phyloP scores from a whole-genome alignment of 139 green algal genomes.

The Pedinophyceae sp. region DNA sequence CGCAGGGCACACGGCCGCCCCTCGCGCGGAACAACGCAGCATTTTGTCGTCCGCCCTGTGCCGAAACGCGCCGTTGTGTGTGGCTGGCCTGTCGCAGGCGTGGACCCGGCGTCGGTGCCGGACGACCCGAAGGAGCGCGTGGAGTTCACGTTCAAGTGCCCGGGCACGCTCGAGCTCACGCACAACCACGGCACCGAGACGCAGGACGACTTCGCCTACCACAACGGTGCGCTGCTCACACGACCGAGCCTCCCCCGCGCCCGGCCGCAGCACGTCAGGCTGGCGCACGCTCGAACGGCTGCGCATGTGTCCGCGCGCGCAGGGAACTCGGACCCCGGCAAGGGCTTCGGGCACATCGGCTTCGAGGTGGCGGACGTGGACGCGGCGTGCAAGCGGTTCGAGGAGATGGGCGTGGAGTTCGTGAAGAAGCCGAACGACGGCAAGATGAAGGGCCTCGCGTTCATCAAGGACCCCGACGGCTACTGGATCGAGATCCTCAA shows the following conservation, averaged over 20 bases:
- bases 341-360: constrained; percentile 84
- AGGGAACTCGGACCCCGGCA: constrained; percentile 59
- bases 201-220: constrained; percentile 36
- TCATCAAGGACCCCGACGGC: constrained; percentile 56
- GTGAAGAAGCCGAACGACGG: constrained; percentile 76
- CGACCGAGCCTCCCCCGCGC: too few relatives aligned
- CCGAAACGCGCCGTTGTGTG: background rate
- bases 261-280: too few relatives aligned
- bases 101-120: background rate
- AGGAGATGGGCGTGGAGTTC: constrained; percentile 72
- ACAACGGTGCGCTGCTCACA: background rate
- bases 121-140: constrained; percentile 5
- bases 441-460: constrained; percentile 65
- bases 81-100: background rate
- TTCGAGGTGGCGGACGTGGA: constrained; percentile 68
- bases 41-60: background rate
- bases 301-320: too few relatives aligned
- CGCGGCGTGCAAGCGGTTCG: constrained; percentile 66
- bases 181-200: constrained; percentile 81
- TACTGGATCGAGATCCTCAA: constrained; percentile 62
- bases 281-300: constrained; percentile 40
- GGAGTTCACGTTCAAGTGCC: constrained; percentile 17
- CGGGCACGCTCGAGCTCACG: constrained; percentile 57
- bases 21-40: background rate
- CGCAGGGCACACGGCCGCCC: background rate